phyloP scores from a whole-genome alignment of 306 rosid genomes.

The Biancaea sappan region DNA sequence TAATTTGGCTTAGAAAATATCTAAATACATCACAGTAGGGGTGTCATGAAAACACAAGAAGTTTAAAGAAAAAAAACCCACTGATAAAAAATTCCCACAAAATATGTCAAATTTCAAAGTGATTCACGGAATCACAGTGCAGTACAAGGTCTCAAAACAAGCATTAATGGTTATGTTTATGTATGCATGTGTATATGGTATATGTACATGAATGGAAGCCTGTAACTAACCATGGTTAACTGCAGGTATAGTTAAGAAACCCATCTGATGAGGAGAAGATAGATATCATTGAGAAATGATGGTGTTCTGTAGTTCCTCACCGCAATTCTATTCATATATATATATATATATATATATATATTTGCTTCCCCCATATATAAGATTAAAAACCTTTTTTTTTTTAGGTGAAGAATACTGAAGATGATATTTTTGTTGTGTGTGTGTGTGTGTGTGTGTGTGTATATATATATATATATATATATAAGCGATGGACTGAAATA shows the following conservation, averaged over 20 bases:
- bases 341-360: background rate
- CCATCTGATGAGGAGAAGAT: slow-evolving; percentile 50
- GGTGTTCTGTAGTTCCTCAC: slow-evolving; percentile 66
- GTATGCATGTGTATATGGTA: background rate
- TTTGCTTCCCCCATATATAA: slow-evolving; percentile 6
- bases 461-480: background rate
- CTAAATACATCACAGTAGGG: background rate
- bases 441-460: too few species aligned
- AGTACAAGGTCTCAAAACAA: slow-evolving; percentile 46
- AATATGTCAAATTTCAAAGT: slow-evolving; percentile 41
- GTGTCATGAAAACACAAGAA: slow-evolving; percentile 13
- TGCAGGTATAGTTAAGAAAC: slow-evolving; percentile 46
- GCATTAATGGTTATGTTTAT: slow-evolving; percentile 42
- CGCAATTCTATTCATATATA: slow-evolving; percentile 19
- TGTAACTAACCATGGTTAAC: slow-evolving; percentile 70
- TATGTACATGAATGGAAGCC: slow-evolving; percentile 44
- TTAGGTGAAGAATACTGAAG: too few species aligned
- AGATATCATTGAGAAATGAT: slow-evolving; percentile 86
- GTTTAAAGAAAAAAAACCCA: slow-evolving; percentile 8
- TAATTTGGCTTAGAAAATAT: too few species aligned
- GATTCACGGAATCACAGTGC: slow-evolving; percentile 39
- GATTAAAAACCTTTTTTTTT: too few species aligned
- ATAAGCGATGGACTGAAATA: slow-evolving; percentile 34
- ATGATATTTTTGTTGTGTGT: too few species aligned
- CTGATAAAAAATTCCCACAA: background rate